phyloP scores from a whole-genome alignment of 2,329 filamentous ascomycete species.

The Cladobotryum mycophilum region DNA sequence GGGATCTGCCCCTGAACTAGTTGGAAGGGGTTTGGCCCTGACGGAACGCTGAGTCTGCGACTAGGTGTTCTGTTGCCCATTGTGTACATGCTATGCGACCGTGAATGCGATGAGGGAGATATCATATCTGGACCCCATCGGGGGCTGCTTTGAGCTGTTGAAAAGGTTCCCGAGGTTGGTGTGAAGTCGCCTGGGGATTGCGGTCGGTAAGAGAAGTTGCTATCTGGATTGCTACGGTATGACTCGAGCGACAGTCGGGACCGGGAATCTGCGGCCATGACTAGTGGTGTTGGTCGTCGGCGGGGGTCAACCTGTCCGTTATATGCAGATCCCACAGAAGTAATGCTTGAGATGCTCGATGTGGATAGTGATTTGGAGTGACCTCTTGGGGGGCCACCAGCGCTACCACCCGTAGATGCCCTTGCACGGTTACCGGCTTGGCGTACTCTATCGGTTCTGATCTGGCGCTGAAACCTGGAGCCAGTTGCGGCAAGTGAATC shows the following conservation, averaged over 20 bases:
- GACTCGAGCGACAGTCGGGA: slow-evolving; percentile 62
- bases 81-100: slow-evolving; percentile 65
- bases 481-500: slow-evolving; percentile 91
- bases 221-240: slow-evolving; percentile 57
- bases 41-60: slow-evolving; percentile 77
- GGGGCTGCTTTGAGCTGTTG: slow-evolving; percentile 69
- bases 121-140: slow-evolving; percentile 61
- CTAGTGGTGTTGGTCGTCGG: slow-evolving; percentile 70
- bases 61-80: slow-evolving; percentile 58
- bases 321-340: slow-evolving; percentile 60
- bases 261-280: slow-evolving; percentile 71
- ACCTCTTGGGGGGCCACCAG: slow-evolving; percentile 63
- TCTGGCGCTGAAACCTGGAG: slow-evolving; percentile 86
- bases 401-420: slow-evolving; percentile 70
- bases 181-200: slow-evolving; percentile 71
- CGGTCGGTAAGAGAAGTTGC: slow-evolving; percentile 56
- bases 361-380: slow-evolving; percentile 82
- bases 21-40: slow-evolving; percentile 67
- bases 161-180: slow-evolving; percentile 77
- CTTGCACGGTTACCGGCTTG: slow-evolving; percentile 67
- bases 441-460: slow-evolving; percentile 77
- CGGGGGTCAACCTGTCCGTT: slow-evolving; percentile 60
- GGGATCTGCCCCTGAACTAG: slow-evolving; percentile 52
- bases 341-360: slow-evolving; percentile 75
- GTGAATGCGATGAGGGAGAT: slow-evolving; percentile 67